Evolutionary conservation across 306 rosid species (phyloP), one percentile per base, ranked within the genome.

Genomic region (Trichosanthes cucumerina): DNA sequence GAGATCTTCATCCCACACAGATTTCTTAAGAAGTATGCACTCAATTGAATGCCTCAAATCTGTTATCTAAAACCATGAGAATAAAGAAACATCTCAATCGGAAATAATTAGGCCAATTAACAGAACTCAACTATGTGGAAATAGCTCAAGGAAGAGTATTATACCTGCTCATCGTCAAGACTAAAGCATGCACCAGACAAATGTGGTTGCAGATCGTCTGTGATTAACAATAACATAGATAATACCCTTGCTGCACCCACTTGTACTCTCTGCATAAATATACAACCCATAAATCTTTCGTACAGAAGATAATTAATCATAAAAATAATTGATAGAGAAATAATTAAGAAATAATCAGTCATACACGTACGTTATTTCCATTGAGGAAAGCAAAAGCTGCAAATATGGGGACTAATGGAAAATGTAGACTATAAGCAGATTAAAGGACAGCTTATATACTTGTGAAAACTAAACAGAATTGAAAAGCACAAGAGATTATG

Each of bases 121-220:
- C 60, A 53, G 49, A 66, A 39, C 50, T 78, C 41, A 23, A 2
- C 39, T 16, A 78, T 16, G 23, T 47, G 52, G 18, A 44, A 28
- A 24, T 9, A 65, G 36, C 38, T 23, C 47, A 50, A 47, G 72
- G n/a, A 12, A 6, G 50, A 56, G 64, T 56, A 16, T 58, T 74
- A 85, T 66, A 94, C 98, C 95, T 92, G 92, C 69, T 86, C 84
- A 85, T 91, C 86, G 89, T 89, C 92, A 66, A 88, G 88, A 82
- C 86, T 82, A 38, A 89, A 89, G 89, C 87, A 86, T 49, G 92
- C 70, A 82, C 90, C 91, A 80, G 78, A 84, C 36, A 87, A 78
- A 87, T 86, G 82, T 47, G 93, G 89, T 75, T 90, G 95, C 70
- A 83, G 47, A 81, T 79, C 84, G 73, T 92, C 96, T 44, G 92